Percentiles rank a stretch among this genome's conserved stretches.
These are phyloP conservation scores for Alisma plantagoaquatica DNA, from an alignment of 106 monocot genomes.

Conservation along the genomic window DNA sequence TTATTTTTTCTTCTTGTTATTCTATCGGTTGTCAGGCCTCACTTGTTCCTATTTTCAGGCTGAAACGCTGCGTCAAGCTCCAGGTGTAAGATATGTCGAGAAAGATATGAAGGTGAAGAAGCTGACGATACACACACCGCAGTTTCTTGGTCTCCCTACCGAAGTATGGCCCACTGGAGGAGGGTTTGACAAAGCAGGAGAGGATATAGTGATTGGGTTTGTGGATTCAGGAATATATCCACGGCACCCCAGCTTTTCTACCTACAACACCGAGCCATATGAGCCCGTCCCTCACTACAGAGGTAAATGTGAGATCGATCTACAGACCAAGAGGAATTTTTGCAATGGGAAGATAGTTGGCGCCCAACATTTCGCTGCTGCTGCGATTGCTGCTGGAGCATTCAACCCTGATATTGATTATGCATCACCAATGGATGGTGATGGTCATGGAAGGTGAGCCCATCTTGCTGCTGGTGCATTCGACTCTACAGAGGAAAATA, in stretches of 20 bases:
- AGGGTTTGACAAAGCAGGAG: conserved; percentile 89
- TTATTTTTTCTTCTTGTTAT: too few relatives aligned
- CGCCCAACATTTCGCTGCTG: conserved; percentile 96
- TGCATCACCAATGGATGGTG: conserved; percentile 91
- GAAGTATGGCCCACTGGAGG: conserved; percentile 94
- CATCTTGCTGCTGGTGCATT: too few relatives aligned
- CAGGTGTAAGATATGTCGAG: conserved; percentile 75
- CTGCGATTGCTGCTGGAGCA: conserved; percentile 88
- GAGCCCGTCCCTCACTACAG: conserved; percentile 61
- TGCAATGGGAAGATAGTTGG: conserved; percentile 98
- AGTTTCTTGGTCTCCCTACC: conserved; percentile 82
- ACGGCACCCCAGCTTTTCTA: conserved; percentile 82
- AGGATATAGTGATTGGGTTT: conserved; percentile 92
- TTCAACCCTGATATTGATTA: conserved; percentile 84
- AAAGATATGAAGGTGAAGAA: conserved; percentile 83
- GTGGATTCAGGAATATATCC: conserved; percentile 90
- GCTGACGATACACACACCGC: conserved; percentile 89
- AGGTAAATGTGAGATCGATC: conserved; percentile 91
- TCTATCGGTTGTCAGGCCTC: too few relatives aligned
- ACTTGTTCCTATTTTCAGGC: conserved; percentile 45
- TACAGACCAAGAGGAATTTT: conserved; percentile 40
- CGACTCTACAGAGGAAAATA: too few relatives aligned
- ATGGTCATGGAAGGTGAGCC: conserved; percentile 96
- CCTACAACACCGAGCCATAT: conserved; percentile 64
- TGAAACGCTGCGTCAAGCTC: conserved; percentile 43